phyloP scores from a whole-genome alignment of 2,329 filamentous ascomycete genomes.

The Fusarium albidum region DNA sequence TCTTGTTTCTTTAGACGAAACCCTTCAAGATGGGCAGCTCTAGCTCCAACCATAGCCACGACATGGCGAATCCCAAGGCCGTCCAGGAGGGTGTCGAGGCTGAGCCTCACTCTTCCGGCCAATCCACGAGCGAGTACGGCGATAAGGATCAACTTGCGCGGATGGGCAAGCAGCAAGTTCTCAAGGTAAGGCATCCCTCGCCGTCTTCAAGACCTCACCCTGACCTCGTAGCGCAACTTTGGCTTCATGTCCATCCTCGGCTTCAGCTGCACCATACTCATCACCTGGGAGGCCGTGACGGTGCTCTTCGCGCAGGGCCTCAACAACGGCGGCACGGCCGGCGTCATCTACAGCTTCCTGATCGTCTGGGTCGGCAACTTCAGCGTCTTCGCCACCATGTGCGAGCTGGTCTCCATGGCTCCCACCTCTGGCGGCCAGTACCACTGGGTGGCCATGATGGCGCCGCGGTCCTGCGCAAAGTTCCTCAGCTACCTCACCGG shows the following conservation, averaged over 20 bases:
- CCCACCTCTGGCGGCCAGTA: conserved; percentile 66
- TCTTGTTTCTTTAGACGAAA: background rate
- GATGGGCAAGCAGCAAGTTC: conserved; percentile 42
- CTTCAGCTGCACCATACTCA: conserved; percentile 61
- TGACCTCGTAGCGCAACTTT: conserved; percentile 53
- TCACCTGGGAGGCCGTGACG: conserved; percentile 59
- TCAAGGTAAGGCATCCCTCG: conserved; percentile 31
- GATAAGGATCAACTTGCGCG: conserved; percentile 40
- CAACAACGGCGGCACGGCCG: conserved; percentile 61
- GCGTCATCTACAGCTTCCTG: conserved; percentile 61
- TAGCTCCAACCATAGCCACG: conserved; percentile 36
- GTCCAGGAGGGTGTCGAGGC: conserved; percentile 11
- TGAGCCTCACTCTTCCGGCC: conserved; percentile 29
- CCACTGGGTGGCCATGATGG: conserved; percentile 66
- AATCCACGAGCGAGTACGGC: conserved; percentile 21
- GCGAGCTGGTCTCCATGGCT: conserved; percentile 56
- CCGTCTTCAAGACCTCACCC: background rate
- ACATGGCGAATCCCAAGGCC: conserved; percentile 26
- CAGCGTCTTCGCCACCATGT: conserved; percentile 50
- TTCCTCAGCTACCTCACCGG: conserved; percentile 61
- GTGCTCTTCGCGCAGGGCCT: conserved; percentile 47
- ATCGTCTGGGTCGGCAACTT: conserved; percentile 56
- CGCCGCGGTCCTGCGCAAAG: conserved; percentile 55
- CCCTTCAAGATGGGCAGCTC: conserved; percentile 30
- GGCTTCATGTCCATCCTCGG: conserved; percentile 59